Evolutionary conservation across 306 rosid genomes (phyloP).

Genomic region (Quercus cerris): DNA sequence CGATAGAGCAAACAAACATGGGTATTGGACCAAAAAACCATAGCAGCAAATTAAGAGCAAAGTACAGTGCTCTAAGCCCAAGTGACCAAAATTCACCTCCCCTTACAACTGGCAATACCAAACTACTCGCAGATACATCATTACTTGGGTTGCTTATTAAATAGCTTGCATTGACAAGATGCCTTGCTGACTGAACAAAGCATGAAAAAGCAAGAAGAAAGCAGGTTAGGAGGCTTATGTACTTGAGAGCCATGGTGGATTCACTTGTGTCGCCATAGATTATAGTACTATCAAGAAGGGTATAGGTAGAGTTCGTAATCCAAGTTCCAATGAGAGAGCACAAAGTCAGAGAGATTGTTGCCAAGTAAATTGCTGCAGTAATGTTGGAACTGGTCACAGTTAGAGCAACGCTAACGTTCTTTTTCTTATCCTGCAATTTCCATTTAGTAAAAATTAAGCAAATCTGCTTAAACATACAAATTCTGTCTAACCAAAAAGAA

Average conservation of each 20-base stretch:
- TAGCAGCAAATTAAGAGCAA: slow-evolving; percentile 61
- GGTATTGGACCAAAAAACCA: slow-evolving; percentile 94
- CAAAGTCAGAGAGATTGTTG: slow-evolving; percentile 53
- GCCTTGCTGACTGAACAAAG: slow-evolving; percentile 73
- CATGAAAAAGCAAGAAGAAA: slow-evolving; percentile 68
- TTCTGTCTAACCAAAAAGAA: neutral
- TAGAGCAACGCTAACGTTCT: slow-evolving; percentile 34
- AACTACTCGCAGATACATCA: slow-evolving; percentile 40
- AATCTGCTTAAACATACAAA: neutral
- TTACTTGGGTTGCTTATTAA: slow-evolving; percentile 55
- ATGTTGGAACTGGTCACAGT: slow-evolving; percentile 55
- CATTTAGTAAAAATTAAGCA: neutral
- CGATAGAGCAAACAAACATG: slow-evolving; percentile 55
- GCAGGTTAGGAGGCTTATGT: slow-evolving; percentile 55
- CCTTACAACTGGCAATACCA: slow-evolving; percentile 60
- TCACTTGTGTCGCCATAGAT: slow-evolving; percentile 59
- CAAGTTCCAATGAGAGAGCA: slow-evolving; percentile 74
- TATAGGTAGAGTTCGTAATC: slow-evolving; percentile 47
- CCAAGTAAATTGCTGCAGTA: slow-evolving; percentile 54
- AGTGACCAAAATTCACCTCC: slow-evolving; percentile 78
- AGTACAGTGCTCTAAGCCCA: slow-evolving; percentile 72
- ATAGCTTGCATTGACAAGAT: slow-evolving; percentile 73
- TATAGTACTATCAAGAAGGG: slow-evolving; percentile 36
- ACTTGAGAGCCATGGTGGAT: slow-evolving; percentile 50
- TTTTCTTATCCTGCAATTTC: slow-evolving; percentile 40